phyloP scores from a whole-genome alignment of 257 asterid genomes.

The Cordia subcordata region DNA sequence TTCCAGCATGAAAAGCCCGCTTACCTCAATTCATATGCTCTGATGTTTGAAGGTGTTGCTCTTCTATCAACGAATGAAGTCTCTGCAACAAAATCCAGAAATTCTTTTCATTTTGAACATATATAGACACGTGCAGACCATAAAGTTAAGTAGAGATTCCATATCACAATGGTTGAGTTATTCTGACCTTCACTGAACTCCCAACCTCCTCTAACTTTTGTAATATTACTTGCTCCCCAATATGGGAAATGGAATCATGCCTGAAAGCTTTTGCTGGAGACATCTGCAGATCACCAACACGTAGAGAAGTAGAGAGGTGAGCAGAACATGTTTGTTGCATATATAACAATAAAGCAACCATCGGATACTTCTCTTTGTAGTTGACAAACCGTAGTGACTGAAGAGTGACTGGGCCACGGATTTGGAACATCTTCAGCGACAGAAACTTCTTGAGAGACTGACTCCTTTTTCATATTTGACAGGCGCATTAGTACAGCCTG shows the following conservation, averaged over 20 bases:
- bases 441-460: conserved; percentile 36
- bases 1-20: not conserved
- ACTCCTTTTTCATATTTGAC: conserved; percentile 45
- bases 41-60: conserved; percentile 32
- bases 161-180: not conserved
- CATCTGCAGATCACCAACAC: conserved; percentile 31
- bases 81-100: conserved; percentile 42
- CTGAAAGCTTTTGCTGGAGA: conserved; percentile 37
- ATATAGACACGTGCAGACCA: not conserved
- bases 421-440: conserved; percentile 33
- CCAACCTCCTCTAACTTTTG: conserved; percentile 71
- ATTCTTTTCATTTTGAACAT: not conserved
- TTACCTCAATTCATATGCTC: conserved; percentile 31
- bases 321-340: not conserved
- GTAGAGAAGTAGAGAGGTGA: not conserved
- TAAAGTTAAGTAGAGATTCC: not conserved
- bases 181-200: conserved; percentile 66
- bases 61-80: conserved; percentile 61
- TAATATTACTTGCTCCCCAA: conserved; percentile 42
- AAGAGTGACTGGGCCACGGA: conserved; percentile 28
- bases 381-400: conserved; percentile 44
- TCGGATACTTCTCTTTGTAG: not conserved
- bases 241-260: conserved; percentile 29
- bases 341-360: not conserved
- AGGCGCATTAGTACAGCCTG: conserved; percentile 65